phyloP scores from a whole-genome alignment of 345 rosid genomes.

The Boechera divaricarpa region DNA sequence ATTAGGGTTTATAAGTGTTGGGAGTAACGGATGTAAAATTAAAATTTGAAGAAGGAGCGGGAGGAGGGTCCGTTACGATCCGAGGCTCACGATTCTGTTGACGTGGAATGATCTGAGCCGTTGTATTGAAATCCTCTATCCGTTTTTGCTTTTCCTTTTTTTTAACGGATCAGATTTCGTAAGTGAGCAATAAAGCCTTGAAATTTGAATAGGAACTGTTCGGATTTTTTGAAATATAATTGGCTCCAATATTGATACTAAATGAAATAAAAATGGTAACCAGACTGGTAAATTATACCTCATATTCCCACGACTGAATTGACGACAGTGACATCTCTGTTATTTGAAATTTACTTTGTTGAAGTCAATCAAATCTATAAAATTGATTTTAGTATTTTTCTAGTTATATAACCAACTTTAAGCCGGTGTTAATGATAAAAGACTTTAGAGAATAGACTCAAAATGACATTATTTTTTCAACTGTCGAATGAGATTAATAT shows the following conservation, averaged over 20 bases:
- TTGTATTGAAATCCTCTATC: slow-evolving; percentile 10
- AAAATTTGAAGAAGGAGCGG: slow-evolving; percentile 49
- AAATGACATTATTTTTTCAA: not conserved
- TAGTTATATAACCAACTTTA: no score
- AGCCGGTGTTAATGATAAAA: not conserved
- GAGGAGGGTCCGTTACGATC: slow-evolving; percentile 48
- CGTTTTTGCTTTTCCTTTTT: slow-evolving; percentile 20
- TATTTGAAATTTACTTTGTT: no score
- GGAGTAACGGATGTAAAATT: slow-evolving; percentile 48
- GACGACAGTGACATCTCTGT: no score
- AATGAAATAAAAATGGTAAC: not conserved
- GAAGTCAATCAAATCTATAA: no score
- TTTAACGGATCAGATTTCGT: slow-evolving; percentile 38
- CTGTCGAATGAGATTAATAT: not conserved
- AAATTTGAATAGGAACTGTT: not conserved
- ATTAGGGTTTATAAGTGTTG: slow-evolving; percentile 44
- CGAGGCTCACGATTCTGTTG: slow-evolving; percentile 28
- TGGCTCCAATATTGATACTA: slow-evolving; percentile 39
- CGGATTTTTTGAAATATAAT: slow-evolving; percentile 29
- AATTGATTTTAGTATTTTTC: no score
- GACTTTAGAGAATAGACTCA: not conserved
- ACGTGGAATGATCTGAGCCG: slow-evolving; percentile 46
- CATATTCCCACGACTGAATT: no score
- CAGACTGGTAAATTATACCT: not conserved
- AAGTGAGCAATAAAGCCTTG: slow-evolving; percentile 24